phyloP scores from a whole-genome alignment of 305 asterid genomes.

The Solanum hybrid region DNA sequence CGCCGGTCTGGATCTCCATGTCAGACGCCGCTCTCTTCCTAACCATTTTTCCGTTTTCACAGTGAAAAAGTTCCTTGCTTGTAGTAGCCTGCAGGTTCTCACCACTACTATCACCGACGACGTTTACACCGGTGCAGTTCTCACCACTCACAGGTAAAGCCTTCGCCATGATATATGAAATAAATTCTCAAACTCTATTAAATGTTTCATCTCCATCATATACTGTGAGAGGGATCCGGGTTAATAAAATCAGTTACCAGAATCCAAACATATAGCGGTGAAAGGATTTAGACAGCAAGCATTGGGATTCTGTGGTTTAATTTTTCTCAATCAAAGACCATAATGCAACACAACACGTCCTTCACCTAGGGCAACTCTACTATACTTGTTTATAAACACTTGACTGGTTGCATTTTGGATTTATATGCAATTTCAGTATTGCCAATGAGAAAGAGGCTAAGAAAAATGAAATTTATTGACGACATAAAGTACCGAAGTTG shows the following conservation, averaged over 20 bases:
- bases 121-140: conserved; percentile 9
- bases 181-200: not conserved
- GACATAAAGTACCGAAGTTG: conserved; percentile 6
- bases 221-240: not conserved
- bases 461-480: not conserved
- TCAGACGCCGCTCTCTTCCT: conserved; percentile 79
- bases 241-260: not conserved
- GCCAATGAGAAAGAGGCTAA: conserved; percentile 6
- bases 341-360: conserved; percentile 22
- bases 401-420: conserved; percentile 25
- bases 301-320: conserved; percentile 60
- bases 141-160: conserved; percentile 30
- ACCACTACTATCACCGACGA: conserved; percentile 1
- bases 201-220: not conserved
- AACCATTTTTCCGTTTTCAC: conserved; percentile 30
- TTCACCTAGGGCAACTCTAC: conserved; percentile 21
- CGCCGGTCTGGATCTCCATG: conserved; percentile 39
- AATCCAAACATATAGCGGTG: conserved; percentile 57
- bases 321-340: not conserved
- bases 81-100: not conserved
- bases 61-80: not conserved
- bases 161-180: conserved; percentile 23
- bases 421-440: conserved; percentile 7
- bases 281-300: conserved; percentile 44
- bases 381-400: not conserved